Percentiles rank a stretch among this genome's conserved stretches.
These are phyloP conservation scores for Triangularia verruculosa DNA, from an alignment of 2,329 filamentous ascomycete species.

Conservation along the genomic window DNA sequence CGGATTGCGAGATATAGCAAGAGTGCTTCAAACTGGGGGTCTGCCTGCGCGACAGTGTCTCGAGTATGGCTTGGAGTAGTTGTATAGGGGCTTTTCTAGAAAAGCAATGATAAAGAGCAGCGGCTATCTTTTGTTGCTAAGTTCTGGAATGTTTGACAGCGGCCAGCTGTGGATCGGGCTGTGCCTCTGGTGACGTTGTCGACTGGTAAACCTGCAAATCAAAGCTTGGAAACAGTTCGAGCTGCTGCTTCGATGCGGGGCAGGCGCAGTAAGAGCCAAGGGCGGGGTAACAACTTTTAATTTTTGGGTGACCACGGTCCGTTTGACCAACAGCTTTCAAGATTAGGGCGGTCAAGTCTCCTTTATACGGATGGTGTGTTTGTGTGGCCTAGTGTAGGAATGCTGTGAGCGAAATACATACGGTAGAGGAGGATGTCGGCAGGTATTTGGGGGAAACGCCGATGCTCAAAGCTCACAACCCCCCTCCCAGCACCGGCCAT, in stretches of 20 bases:
- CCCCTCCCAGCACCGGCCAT: conserved; percentile 4
- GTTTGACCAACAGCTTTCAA: neutral
- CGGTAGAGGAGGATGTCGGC: neutral
- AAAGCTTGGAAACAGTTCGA: conserved; percentile 9
- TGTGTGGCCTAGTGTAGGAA: no score
- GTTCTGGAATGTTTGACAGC: conserved; percentile 1
- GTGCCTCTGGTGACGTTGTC: conserved; percentile 9
- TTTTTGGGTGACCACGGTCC: no score
- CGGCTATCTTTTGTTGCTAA: conserved; percentile 1
- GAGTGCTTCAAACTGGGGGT: neutral
- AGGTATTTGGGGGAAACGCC: neutral
- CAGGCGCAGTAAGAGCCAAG: neutral
- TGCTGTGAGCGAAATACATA: neutral
- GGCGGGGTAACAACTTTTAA: neutral
- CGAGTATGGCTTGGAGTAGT: neutral
- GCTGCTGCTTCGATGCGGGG: conserved; percentile 7
- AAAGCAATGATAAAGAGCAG: neutral
- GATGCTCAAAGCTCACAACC: neutral
- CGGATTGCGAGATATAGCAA: neutral
- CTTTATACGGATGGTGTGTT: neutral
- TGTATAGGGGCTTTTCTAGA: neutral
- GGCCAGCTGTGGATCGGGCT: conserved; percentile 2
- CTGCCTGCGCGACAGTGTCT: neutral
- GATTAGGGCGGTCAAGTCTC: neutral
- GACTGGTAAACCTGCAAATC: conserved; percentile 3